These are phyloP conservation scores for Blastobotrys mokoenaii DNA, from an alignment of 805 yeast genomes.

Conservation along the genomic window DNA sequence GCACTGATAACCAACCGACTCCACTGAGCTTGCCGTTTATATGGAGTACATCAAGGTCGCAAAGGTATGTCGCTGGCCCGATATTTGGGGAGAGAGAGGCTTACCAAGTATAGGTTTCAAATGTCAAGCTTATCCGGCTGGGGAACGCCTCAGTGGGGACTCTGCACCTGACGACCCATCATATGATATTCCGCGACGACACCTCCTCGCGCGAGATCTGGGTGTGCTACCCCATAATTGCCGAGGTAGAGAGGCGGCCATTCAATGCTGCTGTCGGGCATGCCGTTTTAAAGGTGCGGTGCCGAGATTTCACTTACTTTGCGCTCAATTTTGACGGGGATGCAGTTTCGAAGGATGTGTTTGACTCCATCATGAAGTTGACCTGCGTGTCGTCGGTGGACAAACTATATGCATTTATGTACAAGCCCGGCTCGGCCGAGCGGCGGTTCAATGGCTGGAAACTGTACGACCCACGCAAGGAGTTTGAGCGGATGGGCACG, in stretches of 20 bases:
- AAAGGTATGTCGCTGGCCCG: slow-evolving; percentile 28
- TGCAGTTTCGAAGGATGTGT: slow-evolving; percentile 57
- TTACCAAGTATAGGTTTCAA: slow-evolving; percentile 21
- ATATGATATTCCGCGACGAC: slow-evolving; percentile 47
- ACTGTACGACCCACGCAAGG: slow-evolving; percentile 51
- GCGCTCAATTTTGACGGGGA: slow-evolving; percentile 65
- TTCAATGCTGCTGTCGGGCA: slow-evolving; percentile 11
- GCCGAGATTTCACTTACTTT: slow-evolving; percentile 78
- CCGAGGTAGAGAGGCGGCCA: slow-evolving; percentile 27
- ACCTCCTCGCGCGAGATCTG: slow-evolving; percentile 57
- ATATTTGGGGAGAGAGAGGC: background rate
- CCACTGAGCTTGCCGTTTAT: background rate
- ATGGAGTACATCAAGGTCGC: slow-evolving; percentile 54
- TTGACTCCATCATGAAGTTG: slow-evolving; percentile 57
- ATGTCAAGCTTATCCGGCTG: slow-evolving; percentile 48
- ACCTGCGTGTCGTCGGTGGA: slow-evolving; percentile 47
- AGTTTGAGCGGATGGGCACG: slow-evolving; percentile 66
- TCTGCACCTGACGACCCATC: slow-evolving; percentile 66
- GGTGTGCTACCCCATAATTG: slow-evolving; percentile 85
- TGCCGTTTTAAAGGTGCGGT: slow-evolving; percentile 56
- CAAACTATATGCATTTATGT: slow-evolving; percentile 73
- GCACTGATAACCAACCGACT: too few relatives aligned
- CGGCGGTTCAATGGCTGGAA: slow-evolving; percentile 61
- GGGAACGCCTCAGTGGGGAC: slow-evolving; percentile 52
- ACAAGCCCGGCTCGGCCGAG: slow-evolving; percentile 69